A percentile compares a stretch with the other conserved stretches of the same genome.
These are phyloP conservation scores for Penicillium subrubescens DNA, from an alignment of 495 filamentous ascomycete genomes.

Conservation along the genomic window DNA sequence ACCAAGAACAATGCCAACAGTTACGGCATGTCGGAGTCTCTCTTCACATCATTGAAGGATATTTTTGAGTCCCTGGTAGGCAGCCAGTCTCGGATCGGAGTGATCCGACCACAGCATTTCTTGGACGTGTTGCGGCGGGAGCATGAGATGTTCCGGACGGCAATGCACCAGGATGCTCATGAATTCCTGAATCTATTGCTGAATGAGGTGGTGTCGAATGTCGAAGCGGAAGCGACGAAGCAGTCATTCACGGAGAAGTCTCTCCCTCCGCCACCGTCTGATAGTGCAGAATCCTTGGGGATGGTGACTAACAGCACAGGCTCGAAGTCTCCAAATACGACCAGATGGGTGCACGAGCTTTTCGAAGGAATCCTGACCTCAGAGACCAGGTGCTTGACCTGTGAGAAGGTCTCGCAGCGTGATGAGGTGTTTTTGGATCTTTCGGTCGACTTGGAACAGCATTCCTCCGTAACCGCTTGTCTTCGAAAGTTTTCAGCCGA, in stretches of 20 bases:
- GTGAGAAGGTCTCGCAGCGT: constrained; percentile 90
- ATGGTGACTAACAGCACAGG: constrained; percentile 48
- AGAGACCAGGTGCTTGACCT: constrained; percentile 94
- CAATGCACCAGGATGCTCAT: constrained; percentile 98
- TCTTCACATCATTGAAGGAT: constrained; percentile 93
- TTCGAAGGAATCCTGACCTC: constrained; percentile 95
- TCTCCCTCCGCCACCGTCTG: constrained; percentile 29
- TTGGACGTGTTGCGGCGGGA: constrained; percentile 90
- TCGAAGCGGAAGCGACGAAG: constrained; percentile 77
- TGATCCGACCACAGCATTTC: constrained; percentile 91
- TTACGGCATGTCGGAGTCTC: constrained; percentile 92
- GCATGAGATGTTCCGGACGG: constrained; percentile 95
- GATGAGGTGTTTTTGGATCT: constrained; percentile 95
- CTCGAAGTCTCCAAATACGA: constrained; percentile 53
- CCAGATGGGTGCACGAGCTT: constrained; percentile 94
- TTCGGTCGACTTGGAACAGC: constrained; percentile 93
- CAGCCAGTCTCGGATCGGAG: constrained; percentile 79
- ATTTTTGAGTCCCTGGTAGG: constrained; percentile 91
- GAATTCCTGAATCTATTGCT: constrained; percentile 93
- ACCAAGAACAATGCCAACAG: constrained; percentile 74
- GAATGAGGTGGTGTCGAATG: constrained; percentile 94
- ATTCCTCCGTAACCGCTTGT: constrained; percentile 95
- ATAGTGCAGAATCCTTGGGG: constrained; percentile 44
- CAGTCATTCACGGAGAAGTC: constrained; percentile 41
- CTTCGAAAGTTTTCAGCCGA: constrained; percentile 94